Evolutionary conservation across 163 green algal species (phyloP).

Genomic region (Scenedesmus sp.): DNA sequence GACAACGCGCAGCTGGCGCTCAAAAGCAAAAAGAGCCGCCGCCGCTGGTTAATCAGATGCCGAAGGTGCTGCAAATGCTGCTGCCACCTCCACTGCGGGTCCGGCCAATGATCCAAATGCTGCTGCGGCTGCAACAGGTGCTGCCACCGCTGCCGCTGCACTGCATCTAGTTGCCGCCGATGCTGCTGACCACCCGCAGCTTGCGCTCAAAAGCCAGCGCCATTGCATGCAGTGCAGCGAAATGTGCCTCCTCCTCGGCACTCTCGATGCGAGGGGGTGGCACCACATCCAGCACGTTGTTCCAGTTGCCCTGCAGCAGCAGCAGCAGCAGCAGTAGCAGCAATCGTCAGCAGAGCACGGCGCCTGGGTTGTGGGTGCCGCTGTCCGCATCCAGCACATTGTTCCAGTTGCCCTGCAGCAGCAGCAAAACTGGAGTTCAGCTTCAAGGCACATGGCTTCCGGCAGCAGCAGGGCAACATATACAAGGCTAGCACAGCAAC

Average conservation of each 20-base stretch:
- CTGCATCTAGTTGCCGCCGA: neutral
- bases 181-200: constrained; percentile 47
- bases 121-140: neutral
- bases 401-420: too few species aligned
- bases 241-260: constrained; percentile 39
- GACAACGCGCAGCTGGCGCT: constrained; percentile 54
- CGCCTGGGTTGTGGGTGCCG: too few species aligned
- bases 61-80: constrained; percentile 31
- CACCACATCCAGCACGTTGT: constrained; percentile 72
- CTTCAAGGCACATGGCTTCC: too few species aligned
- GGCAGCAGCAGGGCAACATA: too few species aligned
- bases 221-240: constrained; percentile 54
- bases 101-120: too few species aligned
- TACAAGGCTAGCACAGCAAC: too few species aligned
- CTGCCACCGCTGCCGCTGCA: neutral
- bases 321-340: constrained; percentile 10
- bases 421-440: too few species aligned
- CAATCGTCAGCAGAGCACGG: neutral
- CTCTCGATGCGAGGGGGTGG: constrained; percentile 43
- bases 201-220: constrained; percentile 59
- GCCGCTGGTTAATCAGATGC: neutral
- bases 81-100: too few species aligned
- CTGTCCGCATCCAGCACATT: too few species aligned
- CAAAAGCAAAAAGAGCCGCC: constrained; percentile 48
- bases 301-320: constrained; percentile 67